Evolutionary conservation across 345 rosid species (phyloP), one percentile per base, ranked within the genome.

Genomic region (Odontarrhena argentea): DNA sequence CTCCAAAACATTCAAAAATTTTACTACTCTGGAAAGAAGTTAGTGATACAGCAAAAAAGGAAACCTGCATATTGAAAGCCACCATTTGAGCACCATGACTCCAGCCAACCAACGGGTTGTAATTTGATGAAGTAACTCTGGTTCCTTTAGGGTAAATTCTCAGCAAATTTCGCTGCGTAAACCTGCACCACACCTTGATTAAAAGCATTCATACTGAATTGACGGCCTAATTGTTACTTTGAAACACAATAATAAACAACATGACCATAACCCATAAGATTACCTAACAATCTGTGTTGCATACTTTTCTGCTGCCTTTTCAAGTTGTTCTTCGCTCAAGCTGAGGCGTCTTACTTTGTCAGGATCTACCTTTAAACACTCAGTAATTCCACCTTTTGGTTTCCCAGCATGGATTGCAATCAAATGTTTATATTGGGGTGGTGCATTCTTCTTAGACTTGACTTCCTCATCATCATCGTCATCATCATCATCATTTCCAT

Each of bases 61-160:
- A 36, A 55, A 89, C 96, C 96, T 89, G 93, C 96, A 88, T 86
- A 60, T 88, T 88, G 45, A 88, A 85, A 54, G 96, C 96, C 73
- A 89, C 91, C 96, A 89, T 89, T 75, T 87, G 96, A 78, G 89
- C 93, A 69, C 96, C 96, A 65, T 87, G 85, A 77, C 81, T 82
- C 96, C 96, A 87, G 42, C 89, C 89, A 63, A 80, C 77, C 30
- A 83, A 60, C 0, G 93, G 96, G 54, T 89, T 86, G 78, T 82
- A 89, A 61, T 87, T 89, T 48, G 96, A 83, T 28, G 93, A 89
- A 55, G 77, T 63, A 41, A 89, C 62, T 55, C 96, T 82, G 36
- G 76, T 83, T 30, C 84, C 85, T 71, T 80, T 89, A 2, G 96
- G 96, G 60, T 83, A 89, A 60, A 89, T 77, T 78, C 96, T 76